Conservation (phyloP, 352 stramenopile species). For the Elongisporangium senticosum region DNA sequence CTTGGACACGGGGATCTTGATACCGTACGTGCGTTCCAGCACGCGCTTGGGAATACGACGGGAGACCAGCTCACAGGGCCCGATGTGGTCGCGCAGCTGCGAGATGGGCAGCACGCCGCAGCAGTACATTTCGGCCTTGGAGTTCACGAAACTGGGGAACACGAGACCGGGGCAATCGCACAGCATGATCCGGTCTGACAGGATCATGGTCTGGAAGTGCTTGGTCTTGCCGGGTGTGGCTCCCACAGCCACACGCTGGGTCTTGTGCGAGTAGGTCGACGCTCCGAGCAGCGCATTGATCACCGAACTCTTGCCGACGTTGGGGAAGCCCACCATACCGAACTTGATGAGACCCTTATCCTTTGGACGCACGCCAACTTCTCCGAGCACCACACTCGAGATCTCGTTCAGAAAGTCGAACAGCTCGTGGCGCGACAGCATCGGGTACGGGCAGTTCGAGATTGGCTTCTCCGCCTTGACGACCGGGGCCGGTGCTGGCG, state of each 20-base stretch:
- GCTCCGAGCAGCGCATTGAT: slow-evolving; percentile 99
- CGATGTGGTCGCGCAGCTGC: slow-evolving; percentile 95
- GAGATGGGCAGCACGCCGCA: slow-evolving; percentile 98
- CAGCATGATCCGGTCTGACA: slow-evolving; percentile 97
- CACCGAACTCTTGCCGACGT: slow-evolving; percentile 99
- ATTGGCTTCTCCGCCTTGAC: slow-evolving; percentile 8
- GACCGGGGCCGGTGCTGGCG: slow-evolving; percentile 7
- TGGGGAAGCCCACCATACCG: slow-evolving; percentile 99
- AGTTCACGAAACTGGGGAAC: slow-evolving; percentile 99
- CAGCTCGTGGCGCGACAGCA: slow-evolving; percentile 72
- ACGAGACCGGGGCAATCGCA: slow-evolving; percentile 99
- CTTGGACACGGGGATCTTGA: slow-evolving; percentile 81
- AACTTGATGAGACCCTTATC: slow-evolving; percentile 87
- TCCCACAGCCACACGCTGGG: slow-evolving; percentile 95
- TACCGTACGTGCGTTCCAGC: slow-evolving; percentile 96
- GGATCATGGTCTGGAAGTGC: slow-evolving; percentile 99
- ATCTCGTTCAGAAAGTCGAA: slow-evolving; percentile 63
- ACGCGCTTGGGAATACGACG: slow-evolving; percentile 93
- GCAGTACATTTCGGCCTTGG: slow-evolving; percentile 98
- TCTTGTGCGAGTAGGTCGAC: slow-evolving; percentile 93
- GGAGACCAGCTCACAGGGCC: slow-evolving; percentile 93
- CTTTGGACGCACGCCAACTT: slow-evolving; percentile 65
- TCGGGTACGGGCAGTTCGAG: slow-evolving; percentile 29
- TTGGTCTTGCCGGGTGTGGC: slow-evolving; percentile 99
- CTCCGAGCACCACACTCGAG: slow-evolving; percentile 43